phyloP scores from a whole-genome alignment of 1,284 basidiomycete species.

The Apiotrichum akiyoshidainum region DNA sequence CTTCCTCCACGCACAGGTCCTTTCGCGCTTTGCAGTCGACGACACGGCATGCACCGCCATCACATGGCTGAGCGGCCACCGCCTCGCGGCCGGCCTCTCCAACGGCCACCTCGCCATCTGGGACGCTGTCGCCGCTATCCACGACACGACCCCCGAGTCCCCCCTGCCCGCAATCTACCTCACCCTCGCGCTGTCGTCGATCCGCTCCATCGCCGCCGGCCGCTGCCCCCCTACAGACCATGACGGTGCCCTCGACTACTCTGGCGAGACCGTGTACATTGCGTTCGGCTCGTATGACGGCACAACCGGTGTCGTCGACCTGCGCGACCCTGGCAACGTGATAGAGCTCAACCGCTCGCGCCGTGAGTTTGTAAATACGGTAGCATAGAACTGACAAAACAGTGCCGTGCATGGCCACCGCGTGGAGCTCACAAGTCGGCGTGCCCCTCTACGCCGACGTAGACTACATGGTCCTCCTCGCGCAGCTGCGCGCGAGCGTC shows the following conservation, averaged over 20 bases:
- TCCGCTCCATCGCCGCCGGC: conserved; percentile 28
- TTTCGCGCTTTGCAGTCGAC: conserved; percentile 66
- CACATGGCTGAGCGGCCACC: conserved; percentile 80
- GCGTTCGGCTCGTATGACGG: conserved; percentile 35
- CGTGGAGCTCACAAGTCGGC: conserved; percentile 36
- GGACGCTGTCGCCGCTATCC: conserved; percentile 59
- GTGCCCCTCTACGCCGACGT: conserved; percentile 37
- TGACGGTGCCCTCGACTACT: conserved; percentile 23
- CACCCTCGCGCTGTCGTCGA: conserved; percentile 22
- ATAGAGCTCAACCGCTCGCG: conserved; percentile 30
- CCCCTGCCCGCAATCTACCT: conserved; percentile 32
- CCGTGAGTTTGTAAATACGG: conserved; percentile 22
- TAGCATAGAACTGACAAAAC: neutral
- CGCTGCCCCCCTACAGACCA: conserved; percentile 27
- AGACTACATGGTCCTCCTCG: conserved; percentile 35
- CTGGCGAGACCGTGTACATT: conserved; percentile 31
- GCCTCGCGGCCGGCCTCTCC: conserved; percentile 72
- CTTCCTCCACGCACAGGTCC: conserved; percentile 54
- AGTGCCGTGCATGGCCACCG: conserved; percentile 38
- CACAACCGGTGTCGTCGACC: conserved; percentile 28
- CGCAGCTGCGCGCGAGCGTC: conserved; percentile 28
- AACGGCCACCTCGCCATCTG: conserved; percentile 76
- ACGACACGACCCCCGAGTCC: conserved; percentile 2
- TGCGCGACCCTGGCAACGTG: conserved; percentile 29
- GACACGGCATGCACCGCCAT: conserved; percentile 69